These are phyloP conservation scores for Haematococcus lacustris DNA, from an alignment of 139 green algal species.

Conservation along the genomic window DNA sequence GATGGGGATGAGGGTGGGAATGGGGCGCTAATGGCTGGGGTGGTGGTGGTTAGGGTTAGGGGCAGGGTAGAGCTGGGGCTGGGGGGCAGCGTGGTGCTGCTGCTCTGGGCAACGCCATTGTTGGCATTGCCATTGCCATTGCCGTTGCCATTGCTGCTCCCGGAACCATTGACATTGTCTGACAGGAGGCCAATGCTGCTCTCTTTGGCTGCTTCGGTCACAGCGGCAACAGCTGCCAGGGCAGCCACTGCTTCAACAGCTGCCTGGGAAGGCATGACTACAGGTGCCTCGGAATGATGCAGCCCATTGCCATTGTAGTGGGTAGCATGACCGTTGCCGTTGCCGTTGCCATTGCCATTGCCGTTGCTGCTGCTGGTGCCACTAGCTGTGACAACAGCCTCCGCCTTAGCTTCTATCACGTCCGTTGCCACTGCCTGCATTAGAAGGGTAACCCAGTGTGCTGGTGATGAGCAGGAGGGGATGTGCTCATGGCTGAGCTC, in stretches of 20 bases:
- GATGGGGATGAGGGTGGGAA: not conserved
- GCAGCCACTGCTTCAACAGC: not conserved
- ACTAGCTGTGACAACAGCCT: conserved; percentile 5
- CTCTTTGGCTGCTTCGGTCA: not conserved
- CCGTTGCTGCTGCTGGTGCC: conserved; percentile 28
- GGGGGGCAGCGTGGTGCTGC: conserved; percentile 2
- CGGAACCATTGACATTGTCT: not conserved
- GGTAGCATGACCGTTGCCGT: not conserved
- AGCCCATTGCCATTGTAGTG: not conserved
- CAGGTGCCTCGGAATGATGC: not conserved
- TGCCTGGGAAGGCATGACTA: not conserved
- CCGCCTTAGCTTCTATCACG: conserved; percentile 19
- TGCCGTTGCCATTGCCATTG: not conserved
- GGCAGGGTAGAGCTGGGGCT: not conserved
- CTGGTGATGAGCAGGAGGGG: not conserved
- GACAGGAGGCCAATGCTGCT: not conserved
- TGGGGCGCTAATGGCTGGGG: not conserved
- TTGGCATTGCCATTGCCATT: conserved; percentile 5
- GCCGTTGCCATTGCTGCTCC: not conserved
- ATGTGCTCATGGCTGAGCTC: not conserved
- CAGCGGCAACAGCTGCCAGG: not conserved
- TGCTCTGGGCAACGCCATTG: conserved; percentile 3
- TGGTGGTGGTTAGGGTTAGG: not conserved
- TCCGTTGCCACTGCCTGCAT: conserved; percentile 42
- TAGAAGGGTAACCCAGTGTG: not conserved